Evolutionary conservation across 2,329 filamentous ascomycete species (phyloP), one percentile per base, ranked within the genome.

Genomic region (Clarireedia sp.): DNA sequence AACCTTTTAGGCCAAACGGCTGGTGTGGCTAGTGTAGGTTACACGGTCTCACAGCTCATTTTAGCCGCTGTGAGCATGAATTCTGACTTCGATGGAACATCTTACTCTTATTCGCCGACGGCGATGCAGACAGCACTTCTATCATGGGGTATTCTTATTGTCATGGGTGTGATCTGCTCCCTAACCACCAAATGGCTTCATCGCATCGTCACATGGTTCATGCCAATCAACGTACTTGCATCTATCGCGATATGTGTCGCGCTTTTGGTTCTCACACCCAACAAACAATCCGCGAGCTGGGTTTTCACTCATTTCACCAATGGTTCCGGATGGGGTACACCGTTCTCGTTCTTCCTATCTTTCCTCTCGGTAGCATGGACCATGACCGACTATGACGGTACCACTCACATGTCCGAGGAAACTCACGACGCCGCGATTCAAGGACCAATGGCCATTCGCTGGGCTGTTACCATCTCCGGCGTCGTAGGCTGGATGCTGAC

Each of bases 311-410:
- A 81, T 57, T 75, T 85, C 48, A 79, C 74, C 12, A 78, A 85
- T 63, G 79, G 79, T 48, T 85, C 82, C 9, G 81, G 82, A 24
- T 85, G 81, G 81, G 77, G 77, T 10, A 81, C 75, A 21, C 16
- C 38, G 8, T 84, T 85, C 60, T 85, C 82, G 0, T 85, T 85
- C 61, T 72, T 85, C 9, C 71, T 85, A 6, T 74, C 73, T 24
- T 80, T 80, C 60, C 67, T 80, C 5, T 78, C 77, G 16, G 78
- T 80, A 14, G 76, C 78, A 21, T 80, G 78, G 78, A 83, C 80
- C n/a, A 85, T 86, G 81, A 86, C 82, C 5, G 82, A 85, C 64
- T 85, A 85, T 65, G 82, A 85, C 62, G 81, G 78, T 46, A 86
- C 82, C 10, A 84, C 82, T 5, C 82, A 85, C 63, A 84, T 86